Evolutionary conservation across 352 stramenopile species (phyloP).

Genomic region (Saprolegnia diclina): DNA sequence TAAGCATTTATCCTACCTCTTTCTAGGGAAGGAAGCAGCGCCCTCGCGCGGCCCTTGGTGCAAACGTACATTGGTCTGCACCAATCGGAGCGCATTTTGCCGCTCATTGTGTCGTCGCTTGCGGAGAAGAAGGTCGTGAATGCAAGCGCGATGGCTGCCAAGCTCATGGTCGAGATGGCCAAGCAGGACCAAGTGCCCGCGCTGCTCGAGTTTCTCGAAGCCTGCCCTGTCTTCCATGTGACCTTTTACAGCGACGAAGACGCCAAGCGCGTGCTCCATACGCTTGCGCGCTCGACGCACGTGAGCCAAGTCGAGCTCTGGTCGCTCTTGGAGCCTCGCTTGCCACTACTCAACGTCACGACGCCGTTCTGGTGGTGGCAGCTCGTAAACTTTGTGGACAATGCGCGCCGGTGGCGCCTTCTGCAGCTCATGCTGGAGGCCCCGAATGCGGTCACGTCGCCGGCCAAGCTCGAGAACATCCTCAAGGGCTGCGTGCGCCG

Average conservation of each 20-base stretch:
- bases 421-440: constrained; percentile 6
- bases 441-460: not conserved
- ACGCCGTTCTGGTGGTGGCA: constrained; percentile 22
- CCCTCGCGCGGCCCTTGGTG: not conserved
- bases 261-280: not conserved
- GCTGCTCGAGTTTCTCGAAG: constrained; percentile 1
- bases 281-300: not conserved
- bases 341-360: constrained; percentile 1
- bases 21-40: not conserved
- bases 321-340: not conserved
- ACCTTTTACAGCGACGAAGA: constrained; percentile 7
- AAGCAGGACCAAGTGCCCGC: not conserved
- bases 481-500: not conserved
- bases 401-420: constrained; percentile 10
- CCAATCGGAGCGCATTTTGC: not conserved
- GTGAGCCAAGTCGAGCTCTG: constrained; percentile 16
- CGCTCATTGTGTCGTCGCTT: not conserved
- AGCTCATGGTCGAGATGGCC: constrained; percentile 3
- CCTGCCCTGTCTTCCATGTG: not conserved
- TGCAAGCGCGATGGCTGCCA: not conserved
- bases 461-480: not conserved
- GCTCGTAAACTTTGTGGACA: not conserved
- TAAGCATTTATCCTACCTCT: not conserved
- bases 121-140: constrained; percentile 2
- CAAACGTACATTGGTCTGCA: not conserved